phyloP scores from a whole-genome alignment of 108 stramenopile species.

The Cyclostephanos invisitatus region DNA sequence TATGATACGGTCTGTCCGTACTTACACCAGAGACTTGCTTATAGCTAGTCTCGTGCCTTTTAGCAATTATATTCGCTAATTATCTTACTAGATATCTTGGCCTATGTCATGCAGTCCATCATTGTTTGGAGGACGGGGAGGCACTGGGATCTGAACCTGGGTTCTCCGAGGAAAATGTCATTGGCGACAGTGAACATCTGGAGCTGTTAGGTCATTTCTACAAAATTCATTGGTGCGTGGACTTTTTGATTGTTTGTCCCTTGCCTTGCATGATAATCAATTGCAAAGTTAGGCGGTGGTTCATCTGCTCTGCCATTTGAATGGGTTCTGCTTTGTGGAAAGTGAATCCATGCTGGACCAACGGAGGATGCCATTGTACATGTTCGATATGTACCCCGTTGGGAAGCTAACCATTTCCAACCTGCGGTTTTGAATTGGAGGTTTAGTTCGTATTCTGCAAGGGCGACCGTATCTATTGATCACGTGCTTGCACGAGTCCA shows the following conservation, averaged over 20 bases:
- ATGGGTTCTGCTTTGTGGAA: neutral
- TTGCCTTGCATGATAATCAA: neutral
- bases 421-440: too few species aligned
- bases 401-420: too few species aligned
- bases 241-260: slow-evolving; percentile 1
- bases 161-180: neutral
- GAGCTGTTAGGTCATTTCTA: neutral
- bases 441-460: too few species aligned
- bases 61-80: too few species aligned
- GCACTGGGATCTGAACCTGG: neutral
- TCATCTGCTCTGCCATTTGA: neutral
- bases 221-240: neutral
- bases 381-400: too few species aligned
- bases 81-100: too few species aligned
- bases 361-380: too few species aligned
- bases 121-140: neutral
- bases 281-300: neutral
- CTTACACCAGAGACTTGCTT: too few species aligned
- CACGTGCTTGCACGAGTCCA: neutral
- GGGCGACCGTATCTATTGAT: too few species aligned
- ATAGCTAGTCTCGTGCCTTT: too few species aligned
- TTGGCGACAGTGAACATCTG: neutral
- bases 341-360: neutral
- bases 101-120: too few species aligned
- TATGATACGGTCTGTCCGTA: too few species aligned